A percentile compares a stretch with the other conserved stretches of the same genome.
These are phyloP conservation scores for Colletotrichum lindemuthianum DNA, from an alignment of 2,329 filamentous ascomycete genomes.

Conservation along the genomic window DNA sequence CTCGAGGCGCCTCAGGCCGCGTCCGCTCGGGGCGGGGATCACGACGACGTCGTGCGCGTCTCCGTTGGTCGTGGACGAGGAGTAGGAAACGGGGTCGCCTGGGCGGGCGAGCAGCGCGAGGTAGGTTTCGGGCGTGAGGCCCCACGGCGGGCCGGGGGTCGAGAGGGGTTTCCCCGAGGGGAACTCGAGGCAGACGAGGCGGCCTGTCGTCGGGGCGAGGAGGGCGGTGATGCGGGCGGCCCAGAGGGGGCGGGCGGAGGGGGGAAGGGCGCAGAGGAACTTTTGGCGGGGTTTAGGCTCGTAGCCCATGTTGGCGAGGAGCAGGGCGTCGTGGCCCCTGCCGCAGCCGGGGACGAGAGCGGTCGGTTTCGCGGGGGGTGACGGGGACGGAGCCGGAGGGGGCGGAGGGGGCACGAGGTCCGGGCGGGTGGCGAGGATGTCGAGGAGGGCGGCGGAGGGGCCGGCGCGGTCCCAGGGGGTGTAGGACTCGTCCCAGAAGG, in stretches of 20 bases:
- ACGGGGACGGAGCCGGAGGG: background rate
- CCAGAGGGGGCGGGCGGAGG: conserved; percentile 62
- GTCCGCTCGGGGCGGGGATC: conserved; percentile 51
- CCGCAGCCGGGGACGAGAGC: conserved; percentile 87
- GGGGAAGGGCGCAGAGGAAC: conserved; percentile 73
- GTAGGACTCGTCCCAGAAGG: conserved; percentile 55
- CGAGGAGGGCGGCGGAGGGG: conserved; percentile 63
- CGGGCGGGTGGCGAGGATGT: conserved; percentile 57
- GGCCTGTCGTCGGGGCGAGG: conserved; percentile 56
- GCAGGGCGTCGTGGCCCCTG: conserved; percentile 80
- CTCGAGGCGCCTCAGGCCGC: conserved; percentile 55
- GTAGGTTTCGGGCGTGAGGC: conserved; percentile 75
- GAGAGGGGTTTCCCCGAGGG: conserved; percentile 76
- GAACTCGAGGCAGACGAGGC: conserved; percentile 77
- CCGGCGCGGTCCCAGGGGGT: conserved; percentile 68
- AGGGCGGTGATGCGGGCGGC: conserved; percentile 61
- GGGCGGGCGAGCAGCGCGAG: conserved; percentile 76
- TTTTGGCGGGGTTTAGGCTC: conserved; percentile 49
- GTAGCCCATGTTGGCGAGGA: conserved; percentile 80
- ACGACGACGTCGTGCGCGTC: conserved; percentile 48
- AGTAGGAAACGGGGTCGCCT: conserved; percentile 72
- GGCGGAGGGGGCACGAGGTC: conserved; percentile 52
- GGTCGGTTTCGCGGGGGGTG: conserved; percentile 3
- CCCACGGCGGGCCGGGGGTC: conserved; percentile 77
- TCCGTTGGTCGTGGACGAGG: conserved; percentile 14